phyloP scores from a whole-genome alignment of 306 rosid genomes.

The Cicer judaicum region DNA sequence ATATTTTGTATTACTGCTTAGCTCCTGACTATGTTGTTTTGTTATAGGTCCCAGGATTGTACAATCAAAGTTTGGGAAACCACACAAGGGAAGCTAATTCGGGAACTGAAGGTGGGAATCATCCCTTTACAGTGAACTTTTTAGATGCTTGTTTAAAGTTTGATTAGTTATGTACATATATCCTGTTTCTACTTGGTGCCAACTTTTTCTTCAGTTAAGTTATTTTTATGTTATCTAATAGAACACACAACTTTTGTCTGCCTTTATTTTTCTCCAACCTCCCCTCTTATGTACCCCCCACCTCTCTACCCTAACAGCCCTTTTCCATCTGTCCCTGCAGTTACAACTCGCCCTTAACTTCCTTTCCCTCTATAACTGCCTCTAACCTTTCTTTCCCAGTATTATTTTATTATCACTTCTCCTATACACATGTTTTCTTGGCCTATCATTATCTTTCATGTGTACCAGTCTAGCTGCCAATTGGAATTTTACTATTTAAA shows the following conservation, averaged over 20 bases:
- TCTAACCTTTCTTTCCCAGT: no score
- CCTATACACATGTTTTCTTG: no score
- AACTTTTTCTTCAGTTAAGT: conserved; percentile 1
- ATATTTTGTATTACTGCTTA: conserved; percentile 12
- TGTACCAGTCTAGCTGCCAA: neutral
- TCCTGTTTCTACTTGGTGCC: conserved; percentile 16
- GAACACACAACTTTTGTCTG: no score
- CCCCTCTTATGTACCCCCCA: no score
- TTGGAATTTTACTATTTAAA: conserved; percentile 6
- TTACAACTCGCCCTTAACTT: no score
- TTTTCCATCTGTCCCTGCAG: no score
- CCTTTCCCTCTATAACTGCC: no score
- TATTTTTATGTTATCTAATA: conserved; percentile 16
- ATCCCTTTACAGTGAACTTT: conserved; percentile 4
- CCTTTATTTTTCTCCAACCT: no score
- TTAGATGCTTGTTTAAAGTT: conserved; percentile 6
- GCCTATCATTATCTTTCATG: neutral
- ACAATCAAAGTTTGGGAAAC: conserved; percentile 96
- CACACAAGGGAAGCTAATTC: conserved; percentile 86
- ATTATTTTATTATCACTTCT: no score
- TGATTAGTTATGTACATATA: neutral
- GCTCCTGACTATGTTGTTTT: conserved; percentile 37
- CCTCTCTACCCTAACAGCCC: no score
- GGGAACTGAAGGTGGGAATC: conserved; percentile 73
- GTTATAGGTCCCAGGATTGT: conserved; percentile 85